Base-by-base conservation (phyloP, 1,284 basidiomycete genomes). In the Microbotryum silenes-acaulis region DNA sequence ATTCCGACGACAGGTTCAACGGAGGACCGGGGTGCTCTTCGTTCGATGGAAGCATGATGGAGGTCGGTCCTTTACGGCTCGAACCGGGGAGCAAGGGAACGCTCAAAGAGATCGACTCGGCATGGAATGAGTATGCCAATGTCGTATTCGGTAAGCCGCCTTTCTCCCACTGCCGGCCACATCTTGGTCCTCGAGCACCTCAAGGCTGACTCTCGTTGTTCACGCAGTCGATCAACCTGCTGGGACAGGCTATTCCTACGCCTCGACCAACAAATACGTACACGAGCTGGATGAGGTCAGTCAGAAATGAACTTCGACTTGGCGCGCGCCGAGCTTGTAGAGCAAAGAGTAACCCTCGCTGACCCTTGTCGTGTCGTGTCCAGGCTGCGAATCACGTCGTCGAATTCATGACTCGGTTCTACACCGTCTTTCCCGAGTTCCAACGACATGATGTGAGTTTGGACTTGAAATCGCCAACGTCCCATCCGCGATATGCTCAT, bases 51-150 rank as follows among this genome's bases (percentile, higher is more conserved):
- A 66, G 65, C 7, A 87, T 99, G 85, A 96, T 99, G 92, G 94
- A 99, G 73, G 81, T 94, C 23, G 94, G 94, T 0, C 93, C 94
- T 5, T 94, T 92, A 60, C 56, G 72, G 33, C 61, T 74, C 53
- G 67, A 65, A 2, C 62, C 70, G 83, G 80, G 86, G 60, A 80
- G 86, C 69, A 87, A 90, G 75, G 85, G 84, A 7, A 85, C 87
- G 18, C 80, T 97, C 61, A 83, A 83, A 66, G 83, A 85, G 57
- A 80, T 84, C 8, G 87, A 93, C 44, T 92, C 91, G 29, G 92
- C 92, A 7, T 99, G 94, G 94, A 94, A 98, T 75, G 96, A 98
- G 75, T 98, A 94, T 73, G 88, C 90, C n/a, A 94, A 90, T 52
- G 85, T 98, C 77, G 84, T 98, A 61, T 98, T 89, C 72, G 77